Base-by-base conservation (phyloP, 1,284 basidiomycete genomes). In the Pulchroboletus neoregius region DNA sequence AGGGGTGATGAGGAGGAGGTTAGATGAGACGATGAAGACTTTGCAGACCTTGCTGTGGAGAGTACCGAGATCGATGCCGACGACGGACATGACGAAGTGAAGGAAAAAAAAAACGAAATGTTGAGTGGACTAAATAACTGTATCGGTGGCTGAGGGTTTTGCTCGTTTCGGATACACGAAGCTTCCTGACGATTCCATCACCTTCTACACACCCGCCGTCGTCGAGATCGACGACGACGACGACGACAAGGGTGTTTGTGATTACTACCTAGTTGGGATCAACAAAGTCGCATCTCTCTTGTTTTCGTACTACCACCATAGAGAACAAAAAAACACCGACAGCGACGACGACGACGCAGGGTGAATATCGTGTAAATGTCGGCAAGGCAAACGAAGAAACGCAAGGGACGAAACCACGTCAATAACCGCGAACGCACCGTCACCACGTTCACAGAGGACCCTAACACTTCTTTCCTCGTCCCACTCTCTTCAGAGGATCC, bases 51-150 rank as follows among this genome's bases (percentile, higher is more conserved):
- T 91, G 71, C 86, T 89, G 68, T 86, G 82, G 26, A 93, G 78
- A 52, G 90, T 83, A 65, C 92, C 92, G 67, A 94, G 80, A 76
- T 95, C 92, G 60, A 94, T 81, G 66, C 92, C 92, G 61, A 95
- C 91, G 71, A 94, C 92, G 66, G 86, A 80, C 86, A 89, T 78
- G 78, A n/a, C 11, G 27, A 36, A 18, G n/a, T n/a, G 13, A 27
- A 24, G 4, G 37, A 32, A 23, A 26, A 12, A 20, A n/a, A n/a
- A n/a, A n/a, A n/a, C n/a, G n/a, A n/a, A n/a, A n/a, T n/a, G 13
- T 45, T 37, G 26, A 13, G 22, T 2, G 6, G 26, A 8, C 26
- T 54, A 58, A 51, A 58, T 54, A 54, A 35, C 10, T 9, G n/a
- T n/a, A n/a, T n/a, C n/a, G n/a, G n/a, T n/a, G n/a, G n/a, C n/a